A percentile compares a stretch with the other conserved stretches of the same genome.
These are phyloP conservation scores for Colletotrichum tropicale DNA, from an alignment of 2,329 filamentous ascomycete species.

Conservation along the genomic window DNA sequence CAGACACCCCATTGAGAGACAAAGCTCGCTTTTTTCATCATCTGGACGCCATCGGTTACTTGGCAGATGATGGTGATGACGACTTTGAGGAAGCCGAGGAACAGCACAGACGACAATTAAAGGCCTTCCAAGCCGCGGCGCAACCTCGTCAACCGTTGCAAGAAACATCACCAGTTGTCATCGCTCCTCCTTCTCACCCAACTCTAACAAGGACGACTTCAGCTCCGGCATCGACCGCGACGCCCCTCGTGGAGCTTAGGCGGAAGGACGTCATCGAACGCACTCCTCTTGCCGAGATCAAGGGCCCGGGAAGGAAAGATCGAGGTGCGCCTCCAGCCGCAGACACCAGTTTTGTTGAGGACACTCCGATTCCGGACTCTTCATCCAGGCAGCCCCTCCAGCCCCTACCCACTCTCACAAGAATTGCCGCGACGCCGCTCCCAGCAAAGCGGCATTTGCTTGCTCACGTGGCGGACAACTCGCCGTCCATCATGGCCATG, in stretches of 20 bases:
- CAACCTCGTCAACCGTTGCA: slow-evolving; percentile 7
- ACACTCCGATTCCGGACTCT: slow-evolving; percentile 33
- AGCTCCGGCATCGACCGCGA: background rate
- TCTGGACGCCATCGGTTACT: slow-evolving; percentile 35
- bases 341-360: slow-evolving; percentile 29
- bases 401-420: background rate
- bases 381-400: slow-evolving; percentile 17
- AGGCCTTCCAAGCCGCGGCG: background rate
- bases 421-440: slow-evolving; percentile 34
- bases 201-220: slow-evolving; percentile 11
- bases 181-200: background rate
- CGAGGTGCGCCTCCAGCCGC: background rate
- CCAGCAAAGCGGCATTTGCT: slow-evolving; percentile 22
- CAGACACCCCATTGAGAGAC: slow-evolving; percentile 33
- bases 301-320: slow-evolving; percentile 7
- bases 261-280: slow-evolving; percentile 15
- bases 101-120: slow-evolving; percentile 10
- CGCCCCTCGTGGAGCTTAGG: background rate
- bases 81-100: slow-evolving; percentile 27
- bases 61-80: slow-evolving; percentile 30
- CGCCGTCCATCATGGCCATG: slow-evolving; percentile 25
- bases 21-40: slow-evolving; percentile 52
- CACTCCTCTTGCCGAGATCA: slow-evolving; percentile 30
- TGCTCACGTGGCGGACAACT: background rate
- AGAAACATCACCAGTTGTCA: background rate